A percentile compares a stretch with the other conserved stretches of the same genome.
These are phyloP conservation scores for Phoenix roebelenii DNA, from an alignment of 176 grass and related monocot genomes.

Conservation along the genomic window DNA sequence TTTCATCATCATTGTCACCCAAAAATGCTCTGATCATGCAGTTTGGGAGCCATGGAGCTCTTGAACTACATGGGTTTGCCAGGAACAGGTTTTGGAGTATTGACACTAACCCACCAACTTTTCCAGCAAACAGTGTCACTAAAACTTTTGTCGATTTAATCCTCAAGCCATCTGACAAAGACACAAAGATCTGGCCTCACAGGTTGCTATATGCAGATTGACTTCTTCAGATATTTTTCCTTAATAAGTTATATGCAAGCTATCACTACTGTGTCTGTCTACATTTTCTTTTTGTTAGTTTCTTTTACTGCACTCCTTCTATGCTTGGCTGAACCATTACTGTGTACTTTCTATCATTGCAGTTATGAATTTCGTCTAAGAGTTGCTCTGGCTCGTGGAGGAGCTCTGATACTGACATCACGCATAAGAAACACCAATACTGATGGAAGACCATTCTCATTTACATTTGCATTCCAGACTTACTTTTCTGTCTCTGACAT, in stretches of 20 bases:
- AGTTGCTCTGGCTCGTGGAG: constrained; percentile 12
- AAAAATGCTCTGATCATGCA: constrained; percentile 31
- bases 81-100: constrained; percentile 62
- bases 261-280: too few species aligned
- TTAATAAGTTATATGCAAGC: too few species aligned
- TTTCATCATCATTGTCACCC: background rate
- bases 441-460: constrained; percentile 12
- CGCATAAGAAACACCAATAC: constrained; percentile 23
- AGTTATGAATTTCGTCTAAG: constrained; percentile 27
- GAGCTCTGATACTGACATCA: constrained; percentile 21
- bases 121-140: constrained; percentile 36
- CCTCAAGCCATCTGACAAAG: constrained; percentile 63
- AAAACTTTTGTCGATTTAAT: constrained; percentile 81
- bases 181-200: constrained; percentile 71
- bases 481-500: constrained; percentile 19
- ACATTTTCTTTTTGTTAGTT: too few species aligned
- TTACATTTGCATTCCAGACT: constrained; percentile 19
- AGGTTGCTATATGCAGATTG: constrained; percentile 33
- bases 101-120: constrained; percentile 63
- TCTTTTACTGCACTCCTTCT: too few species aligned
- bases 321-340: too few species aligned
- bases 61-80: constrained; percentile 88
- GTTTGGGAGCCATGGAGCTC: constrained; percentile 79
- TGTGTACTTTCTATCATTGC: constrained; percentile 10
- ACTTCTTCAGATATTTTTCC: too few species aligned